Evolutionary conservation across 441 rosid genomes (phyloP).

Genomic region (Populus hybrid): DNA sequence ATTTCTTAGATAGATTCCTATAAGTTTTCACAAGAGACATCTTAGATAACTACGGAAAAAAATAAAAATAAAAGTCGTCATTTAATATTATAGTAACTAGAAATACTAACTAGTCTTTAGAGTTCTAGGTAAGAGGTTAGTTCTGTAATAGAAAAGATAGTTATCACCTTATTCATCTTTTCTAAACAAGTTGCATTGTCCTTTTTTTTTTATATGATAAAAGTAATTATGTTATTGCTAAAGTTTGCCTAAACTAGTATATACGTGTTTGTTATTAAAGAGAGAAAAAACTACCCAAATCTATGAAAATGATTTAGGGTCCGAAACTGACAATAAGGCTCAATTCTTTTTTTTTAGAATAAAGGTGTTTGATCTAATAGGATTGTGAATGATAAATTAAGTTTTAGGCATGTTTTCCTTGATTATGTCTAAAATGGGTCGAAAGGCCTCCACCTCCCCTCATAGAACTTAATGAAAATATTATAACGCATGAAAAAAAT

Average conservation of each 20-base stretch:
- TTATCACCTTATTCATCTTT: too few relatives aligned
- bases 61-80: background rate
- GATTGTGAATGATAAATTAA: background rate
- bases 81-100: background rate
- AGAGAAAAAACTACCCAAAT: too few relatives aligned
- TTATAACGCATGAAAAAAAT: too few relatives aligned
- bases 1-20: too few relatives aligned
- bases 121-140: background rate
- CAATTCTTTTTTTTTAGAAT: background rate
- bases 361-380: too few relatives aligned
- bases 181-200: background rate
- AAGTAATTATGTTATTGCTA: too few relatives aligned
- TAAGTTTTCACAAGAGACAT: background rate
- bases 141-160: background rate
- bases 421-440: background rate
- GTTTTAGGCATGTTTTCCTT: too few relatives aligned
- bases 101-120: background rate
- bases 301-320: background rate
- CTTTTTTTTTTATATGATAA: too few relatives aligned
- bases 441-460: background rate
- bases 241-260: too few relatives aligned
- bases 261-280: too few relatives aligned
- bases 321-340: fast-evolving
- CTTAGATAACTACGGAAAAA: background rate
- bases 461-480: too few relatives aligned